Evolutionary conservation across 2,329 filamentous ascomycete species (phyloP), one percentile per base, ranked within the genome.

Genomic region (Neofusicoccum laricinum): DNA sequence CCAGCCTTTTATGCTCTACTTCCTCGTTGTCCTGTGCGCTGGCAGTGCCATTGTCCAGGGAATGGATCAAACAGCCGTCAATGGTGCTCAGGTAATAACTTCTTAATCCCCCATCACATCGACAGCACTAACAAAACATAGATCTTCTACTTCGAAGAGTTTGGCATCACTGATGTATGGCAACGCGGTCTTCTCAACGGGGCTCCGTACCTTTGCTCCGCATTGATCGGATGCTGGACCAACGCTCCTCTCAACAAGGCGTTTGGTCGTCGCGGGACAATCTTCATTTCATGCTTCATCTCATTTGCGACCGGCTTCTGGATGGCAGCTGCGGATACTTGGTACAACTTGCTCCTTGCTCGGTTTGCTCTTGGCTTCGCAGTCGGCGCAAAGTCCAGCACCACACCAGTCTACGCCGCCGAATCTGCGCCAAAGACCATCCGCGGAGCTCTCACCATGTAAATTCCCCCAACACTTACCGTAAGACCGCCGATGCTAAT

Each of bases 141-240:
- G 53, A 36, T 57, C 21, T 57, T 30, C 21, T 57, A 57, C 53
- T 43, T 57, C 14, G 53, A 57, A 12, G 53, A 57, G 10, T 57
- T 43, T 21, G 38, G 38, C 7, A 57, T 57, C 25, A 45, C 38
- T 8, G 4, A 57, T 43, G 77, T 82, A 57, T 88, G 88, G 87
- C 78, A 90, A 2, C 72, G 85, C 3, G 89, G 86, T 11, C 81
- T 90, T 5, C 78, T 84, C 40, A 91, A 90, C 71, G 81, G 80
- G 0, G 83, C 83, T 0, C 86, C 86, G 0, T 88, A 89, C 67
- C 81, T 91, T 21, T 86, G 86, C 76, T 91, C 87, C 68, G 87
- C 88, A 3, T 76, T 91, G 45, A 74, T 89, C 51, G 88, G 89
- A 17, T 92, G 88, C 75, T 92, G 90, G 90, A 79, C 89, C 49